Evolutionary conservation across 768 basidiomycete genomes (phyloP), one percentile per base, ranked within the genome.

Genomic region (Roridomyces roridus): DNA sequence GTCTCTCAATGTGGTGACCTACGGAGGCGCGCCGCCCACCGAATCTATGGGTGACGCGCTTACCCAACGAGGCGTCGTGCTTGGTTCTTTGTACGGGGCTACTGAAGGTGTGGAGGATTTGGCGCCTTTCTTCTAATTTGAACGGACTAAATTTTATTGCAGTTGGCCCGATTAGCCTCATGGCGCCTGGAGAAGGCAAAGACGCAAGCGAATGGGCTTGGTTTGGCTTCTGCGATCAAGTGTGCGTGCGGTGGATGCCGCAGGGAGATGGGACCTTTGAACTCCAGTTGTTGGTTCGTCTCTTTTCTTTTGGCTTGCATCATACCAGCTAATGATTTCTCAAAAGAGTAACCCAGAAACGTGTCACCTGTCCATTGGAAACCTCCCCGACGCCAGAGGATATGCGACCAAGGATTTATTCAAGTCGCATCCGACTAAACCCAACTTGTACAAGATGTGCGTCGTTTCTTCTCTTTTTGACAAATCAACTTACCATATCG

Each of bases 31-130:
- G 0, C 67, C 77, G 0, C 64, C 80, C 5, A 60, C 78, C 2
- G 57, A 66, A 4, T 71, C 69, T 49, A 60, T 74, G 2, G 80
- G 78, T 0, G 70, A 79, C 28, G 54, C 50, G 5, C 54, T 80
- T n/a, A 66, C 67, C 10, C 54, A 57, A 6, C 63, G 70, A 0
- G 77, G 80, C 0, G 73, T 80, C 6, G 67, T 65, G 10, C 39
- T 80, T 2, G 28, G 47, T 10, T 46, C 67, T 1, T 36, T 71
- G 0, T 80, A 80, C 45, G 78, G 80, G n/a, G 64, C 50, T 17
- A 81, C 76, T 0, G 79, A 81, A 54, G 66, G 58, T 60, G 37
- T 34, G n/a, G n/a, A n/a, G n/a, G n/a, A n/a, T n/a, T n/a, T n/a
- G n/a, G n/a, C n/a, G 58, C 26, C 10, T n/a, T 14, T 15, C 21